phyloP scores from a whole-genome alignment of 2,329 filamentous ascomycete genomes.

The Plectosphaerella sp. region DNA sequence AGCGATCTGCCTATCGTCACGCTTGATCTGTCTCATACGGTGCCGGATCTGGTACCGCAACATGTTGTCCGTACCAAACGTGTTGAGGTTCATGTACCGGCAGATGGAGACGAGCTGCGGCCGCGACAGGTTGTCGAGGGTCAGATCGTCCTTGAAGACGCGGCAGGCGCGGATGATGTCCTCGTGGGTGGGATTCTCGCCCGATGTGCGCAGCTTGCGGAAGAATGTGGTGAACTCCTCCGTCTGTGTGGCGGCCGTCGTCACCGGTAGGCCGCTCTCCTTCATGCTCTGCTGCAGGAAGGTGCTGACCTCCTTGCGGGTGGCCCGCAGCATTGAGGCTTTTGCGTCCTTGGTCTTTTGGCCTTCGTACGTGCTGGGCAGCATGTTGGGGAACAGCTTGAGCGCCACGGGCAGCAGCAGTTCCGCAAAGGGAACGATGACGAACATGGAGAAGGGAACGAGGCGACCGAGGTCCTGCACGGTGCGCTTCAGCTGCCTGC shows the following conservation, averaged over 20 bases:
- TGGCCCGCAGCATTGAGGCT: slow-evolving; percentile 73
- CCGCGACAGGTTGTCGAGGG: slow-evolving; percentile 91
- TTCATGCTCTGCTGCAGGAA: slow-evolving; percentile 86
- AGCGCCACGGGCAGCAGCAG: slow-evolving; percentile 86
- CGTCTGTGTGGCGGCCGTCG: slow-evolving; percentile 75
- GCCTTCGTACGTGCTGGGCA: slow-evolving; percentile 94
- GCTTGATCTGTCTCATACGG: slow-evolving; percentile 98
- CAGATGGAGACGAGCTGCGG: slow-evolving; percentile 97
- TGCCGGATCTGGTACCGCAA: slow-evolving; percentile 95
- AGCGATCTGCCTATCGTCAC: slow-evolving; percentile 89
- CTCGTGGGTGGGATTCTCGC: slow-evolving; percentile 79
- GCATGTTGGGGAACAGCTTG: slow-evolving; percentile 93
- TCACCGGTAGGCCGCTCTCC: slow-evolving; percentile 90
- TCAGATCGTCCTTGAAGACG: slow-evolving; percentile 96
- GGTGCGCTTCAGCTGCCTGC: slow-evolving; percentile 87
- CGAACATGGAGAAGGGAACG: slow-evolving; percentile 93
- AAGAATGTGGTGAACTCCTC: slow-evolving; percentile 97
- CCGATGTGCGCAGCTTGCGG: slow-evolving; percentile 88
- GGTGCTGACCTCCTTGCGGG: slow-evolving; percentile 86
- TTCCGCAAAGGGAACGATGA: slow-evolving; percentile 95
- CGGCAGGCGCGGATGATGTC: slow-evolving; percentile 99
- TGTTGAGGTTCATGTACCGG: slow-evolving; percentile 96
- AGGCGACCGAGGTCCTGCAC: slow-evolving; percentile 90
- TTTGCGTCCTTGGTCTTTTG: slow-evolving; percentile 89
- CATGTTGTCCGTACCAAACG: slow-evolving; percentile 96